These are phyloP conservation scores for Chalciporus chontae DNA, from an alignment of 768 basidiomycete genomes.

Conservation along the genomic window DNA sequence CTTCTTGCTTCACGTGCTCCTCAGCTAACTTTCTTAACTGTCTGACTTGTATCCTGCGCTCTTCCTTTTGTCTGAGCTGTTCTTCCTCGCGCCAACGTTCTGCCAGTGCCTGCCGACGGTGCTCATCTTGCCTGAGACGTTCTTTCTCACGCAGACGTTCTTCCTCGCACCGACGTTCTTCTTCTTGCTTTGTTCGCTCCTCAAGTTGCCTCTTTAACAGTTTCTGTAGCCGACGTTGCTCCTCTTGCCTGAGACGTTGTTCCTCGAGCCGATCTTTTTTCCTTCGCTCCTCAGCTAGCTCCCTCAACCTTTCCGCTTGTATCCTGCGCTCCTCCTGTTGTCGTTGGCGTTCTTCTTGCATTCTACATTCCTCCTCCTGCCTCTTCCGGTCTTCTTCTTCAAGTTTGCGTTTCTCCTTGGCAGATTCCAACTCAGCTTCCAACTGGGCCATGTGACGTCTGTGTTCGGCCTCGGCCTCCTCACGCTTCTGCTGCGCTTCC, in stretches of 20 bases:
- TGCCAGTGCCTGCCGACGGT: no score
- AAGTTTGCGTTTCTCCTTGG: neutral
- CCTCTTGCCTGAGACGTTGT: neutral
- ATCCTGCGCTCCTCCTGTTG: neutral
- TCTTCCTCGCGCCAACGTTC: no score
- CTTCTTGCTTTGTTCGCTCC: no score
- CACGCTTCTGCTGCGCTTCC: conserved; percentile 37
- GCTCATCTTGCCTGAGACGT: neutral
- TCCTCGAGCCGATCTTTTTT: neutral
- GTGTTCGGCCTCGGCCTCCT: conserved; percentile 41
- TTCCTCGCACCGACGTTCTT: no score
- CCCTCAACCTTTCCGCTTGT: neutral
- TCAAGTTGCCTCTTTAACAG: no score
- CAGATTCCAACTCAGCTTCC: conserved; percentile 39
- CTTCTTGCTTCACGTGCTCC: no score
- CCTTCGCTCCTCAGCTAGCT: neutral
- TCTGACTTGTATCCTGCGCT: neutral
- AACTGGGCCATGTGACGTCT: conserved; percentile 38
- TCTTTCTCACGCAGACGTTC: neutral
- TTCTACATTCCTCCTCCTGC: neutral
- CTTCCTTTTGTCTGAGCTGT: no score
- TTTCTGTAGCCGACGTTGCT: no score
- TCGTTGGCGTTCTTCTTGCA: neutral
- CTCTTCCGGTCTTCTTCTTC: neutral
- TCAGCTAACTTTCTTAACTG: no score